These are phyloP conservation scores for Helicostylum pulchrum DNA, from an alignment of 192 early-diverging fungal species.

Conservation along the genomic window DNA sequence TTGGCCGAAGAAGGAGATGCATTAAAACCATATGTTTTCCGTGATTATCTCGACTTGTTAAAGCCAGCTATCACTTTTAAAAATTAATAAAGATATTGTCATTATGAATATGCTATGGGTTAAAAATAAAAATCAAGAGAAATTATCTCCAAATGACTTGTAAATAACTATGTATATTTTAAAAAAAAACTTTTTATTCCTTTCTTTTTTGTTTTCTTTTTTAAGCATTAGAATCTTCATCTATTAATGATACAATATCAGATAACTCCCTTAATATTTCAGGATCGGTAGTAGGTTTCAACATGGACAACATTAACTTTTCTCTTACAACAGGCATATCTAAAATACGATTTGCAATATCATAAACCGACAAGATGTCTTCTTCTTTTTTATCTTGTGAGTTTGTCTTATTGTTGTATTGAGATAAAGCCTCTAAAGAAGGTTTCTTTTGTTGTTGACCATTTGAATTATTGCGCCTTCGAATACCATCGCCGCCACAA, in stretches of 20 bases:
- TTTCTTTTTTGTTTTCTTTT: neutral
- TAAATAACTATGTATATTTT: too few relatives aligned
- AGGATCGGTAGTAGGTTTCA: conserved; percentile 31
- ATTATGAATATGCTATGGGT: too few relatives aligned
- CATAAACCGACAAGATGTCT: neutral
- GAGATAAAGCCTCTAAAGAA: neutral
- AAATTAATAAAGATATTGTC: too few relatives aligned
- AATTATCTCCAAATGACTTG: too few relatives aligned
- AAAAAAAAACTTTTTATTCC: too few relatives aligned
- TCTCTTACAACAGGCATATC: conserved; percentile 25
- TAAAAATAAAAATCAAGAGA: too few relatives aligned
- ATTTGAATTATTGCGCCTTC: conserved; percentile 13
- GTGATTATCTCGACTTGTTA: too few relatives aligned
- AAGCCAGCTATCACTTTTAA: too few relatives aligned
- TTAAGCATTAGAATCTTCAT: conserved; percentile 19
- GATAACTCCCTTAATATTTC: conserved; percentile 26
- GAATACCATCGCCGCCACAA: conserved; percentile 27
- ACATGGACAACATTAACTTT: conserved; percentile 26
- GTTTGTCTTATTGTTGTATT: neutral
- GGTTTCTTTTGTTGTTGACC: neutral
- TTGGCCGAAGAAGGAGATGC: too few relatives aligned
- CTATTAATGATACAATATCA: conserved; percentile 31
- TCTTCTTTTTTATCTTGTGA: conserved; percentile 1
- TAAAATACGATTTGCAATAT: conserved; percentile 19
- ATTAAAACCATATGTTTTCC: too few relatives aligned